Evolutionary conservation across 1,284 basidiomycete genomes (phyloP), one percentile per base, ranked within the genome.

Genomic region (Sporisorium graminicola): DNA sequence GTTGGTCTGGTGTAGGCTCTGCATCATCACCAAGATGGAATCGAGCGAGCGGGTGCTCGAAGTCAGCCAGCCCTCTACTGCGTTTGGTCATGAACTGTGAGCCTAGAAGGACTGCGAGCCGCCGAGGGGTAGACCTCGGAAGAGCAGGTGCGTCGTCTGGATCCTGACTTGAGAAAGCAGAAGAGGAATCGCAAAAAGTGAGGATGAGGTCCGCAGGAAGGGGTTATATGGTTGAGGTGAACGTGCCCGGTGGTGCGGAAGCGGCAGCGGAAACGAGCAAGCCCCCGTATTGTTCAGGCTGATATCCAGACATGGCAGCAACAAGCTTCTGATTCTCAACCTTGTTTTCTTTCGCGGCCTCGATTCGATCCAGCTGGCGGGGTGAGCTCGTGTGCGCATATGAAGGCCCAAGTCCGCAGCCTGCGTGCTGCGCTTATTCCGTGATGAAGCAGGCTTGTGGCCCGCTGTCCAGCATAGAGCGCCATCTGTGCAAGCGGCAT

Each of bases 31-130:
- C 37, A n/a, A n/a, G 47, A n/a, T 18, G 18, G 8, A n/a, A 6
- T 10, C 16, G 29, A 24, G 27, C 47, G 26, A 49, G 47, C 1
- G 53, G 24, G n/a, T 29, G 26, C 26, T 54, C 37, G 16, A 54
- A 26, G 8, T 44, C 51, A 14, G 5, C 27, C 13, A 43, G 46
- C 20, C 47, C 44, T 31, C 58, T 44, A 20, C 42, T 9, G 12
- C 63, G 68, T 47, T 71, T 71, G 14, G 55, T 20, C 68, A 71
- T 71, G 44, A 27, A 43, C 22, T 50, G 44, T 16, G 56, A 50
- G 42, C 29, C 31, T 10, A 24, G 51, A n/a, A 58, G 60, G 13
- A 12, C 24, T 10, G 51, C 10, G 3, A 58, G 51, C 24, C 16
- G 37, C 7, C n/a, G 27, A 1, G 29, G n/a, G n/a, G n/a, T n/a